Conservation (phyloP, 257 asterid genomes). For the Ophiorrhiza pumila region DNA sequence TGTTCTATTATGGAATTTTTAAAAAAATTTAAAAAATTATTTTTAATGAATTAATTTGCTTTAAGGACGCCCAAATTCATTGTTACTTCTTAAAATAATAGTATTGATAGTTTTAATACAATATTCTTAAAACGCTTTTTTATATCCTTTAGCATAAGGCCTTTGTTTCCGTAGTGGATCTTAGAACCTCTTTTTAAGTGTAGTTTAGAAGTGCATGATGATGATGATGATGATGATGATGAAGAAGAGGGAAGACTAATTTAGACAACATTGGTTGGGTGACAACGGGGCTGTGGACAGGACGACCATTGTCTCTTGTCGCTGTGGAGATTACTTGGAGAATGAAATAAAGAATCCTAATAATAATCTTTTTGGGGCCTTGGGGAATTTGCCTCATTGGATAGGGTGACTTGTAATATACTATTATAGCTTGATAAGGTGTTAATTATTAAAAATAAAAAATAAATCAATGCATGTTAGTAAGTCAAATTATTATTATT, state of each 20-base stretch:
- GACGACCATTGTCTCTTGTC: not conserved
- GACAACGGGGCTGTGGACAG: not conserved
- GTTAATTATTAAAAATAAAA: not conserved
- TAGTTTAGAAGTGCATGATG: no score
- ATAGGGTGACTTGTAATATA: not conserved
- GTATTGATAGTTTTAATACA: no score
- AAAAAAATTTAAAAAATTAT: no score
- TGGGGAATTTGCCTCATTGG: constrained; percentile 14
- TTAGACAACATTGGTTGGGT: not conserved
- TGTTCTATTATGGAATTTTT: no score
- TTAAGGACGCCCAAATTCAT: no score
- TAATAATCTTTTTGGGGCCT: constrained; percentile 15
- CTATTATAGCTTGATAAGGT: constrained; percentile 1
- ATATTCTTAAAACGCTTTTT: no score
- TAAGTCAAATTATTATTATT: not conserved
- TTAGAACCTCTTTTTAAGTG: no score
- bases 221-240: no score
- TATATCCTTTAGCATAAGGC: no score
- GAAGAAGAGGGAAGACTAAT: not conserved
- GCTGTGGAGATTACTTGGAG: constrained; percentile 25
- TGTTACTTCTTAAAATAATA: no score
- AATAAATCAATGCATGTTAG: not conserved
- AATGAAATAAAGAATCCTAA: constrained; percentile 39
- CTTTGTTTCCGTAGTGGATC: no score
- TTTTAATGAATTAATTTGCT: no score